A percentile compares a stretch with the other conserved stretches of the same genome.
phyloP scores from a whole-genome alignment of 23 red algal genomes.

The Agarophyton chilense region DNA sequence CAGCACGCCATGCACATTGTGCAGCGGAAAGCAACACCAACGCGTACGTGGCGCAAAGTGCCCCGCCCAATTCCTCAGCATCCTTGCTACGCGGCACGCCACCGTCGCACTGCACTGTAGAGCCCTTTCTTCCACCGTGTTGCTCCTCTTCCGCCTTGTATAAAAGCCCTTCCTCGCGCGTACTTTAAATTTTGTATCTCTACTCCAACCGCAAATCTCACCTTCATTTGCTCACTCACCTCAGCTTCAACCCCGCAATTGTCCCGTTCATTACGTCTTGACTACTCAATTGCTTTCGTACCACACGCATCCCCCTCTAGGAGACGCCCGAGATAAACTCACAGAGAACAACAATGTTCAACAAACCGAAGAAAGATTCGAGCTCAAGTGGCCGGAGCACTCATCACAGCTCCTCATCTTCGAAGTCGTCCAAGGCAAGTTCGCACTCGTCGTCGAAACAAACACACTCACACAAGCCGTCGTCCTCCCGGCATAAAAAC shows the following conservation, averaged over 20 bases:
- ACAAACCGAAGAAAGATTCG: slow-evolving; percentile 3
- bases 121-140: not conserved
- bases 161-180: not conserved
- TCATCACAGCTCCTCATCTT: not conserved
- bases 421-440: not conserved
- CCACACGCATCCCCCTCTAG: too few relatives aligned
- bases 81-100: not conserved
- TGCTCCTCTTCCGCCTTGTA: too few relatives aligned
- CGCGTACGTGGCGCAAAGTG: not conserved
- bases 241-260: too few relatives aligned
- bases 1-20: not conserved
- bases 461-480: not conserved
- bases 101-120: not conserved
- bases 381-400: slow-evolving; percentile 5
- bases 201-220: too few relatives aligned
- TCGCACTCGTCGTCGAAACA: not conserved
- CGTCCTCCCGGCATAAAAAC: not conserved
- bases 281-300: too few relatives aligned
- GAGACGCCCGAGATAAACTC: too few relatives aligned
- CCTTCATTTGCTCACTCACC: not conserved
- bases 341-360: slow-evolving; percentile 23
- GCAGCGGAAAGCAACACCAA: not conserved
- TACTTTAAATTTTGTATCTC: too few relatives aligned
- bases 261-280: too few relatives aligned
- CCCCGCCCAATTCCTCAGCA: not conserved